Evolutionary conservation across 768 basidiomycete genomes (phyloP), one percentile per base, ranked within the genome.

Genomic region (Lyophyllum semitale): DNA sequence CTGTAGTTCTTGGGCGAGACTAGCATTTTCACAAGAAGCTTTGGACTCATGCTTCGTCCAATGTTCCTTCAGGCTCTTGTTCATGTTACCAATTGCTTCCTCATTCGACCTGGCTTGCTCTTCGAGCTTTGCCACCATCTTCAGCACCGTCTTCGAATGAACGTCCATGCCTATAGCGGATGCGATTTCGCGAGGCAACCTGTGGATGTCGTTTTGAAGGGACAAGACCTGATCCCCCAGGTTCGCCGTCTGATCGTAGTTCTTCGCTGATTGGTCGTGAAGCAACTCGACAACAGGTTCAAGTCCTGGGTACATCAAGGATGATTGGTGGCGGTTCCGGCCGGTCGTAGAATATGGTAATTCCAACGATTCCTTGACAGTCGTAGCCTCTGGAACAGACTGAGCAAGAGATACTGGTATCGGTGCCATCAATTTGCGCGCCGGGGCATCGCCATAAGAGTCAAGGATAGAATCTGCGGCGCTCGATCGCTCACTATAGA

Each of bases 401-500:
- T 32, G 33, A 32, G 22, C 35, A 9, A 40, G 15, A 25, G 20
- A 29, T 9, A 3, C 8, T 27, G 17, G 17, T 27, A 30, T 20
- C 11, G 44, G 9, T 7, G 55, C 42, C 13, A 33, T 29, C 11
- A 29, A 23, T 17, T 38, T 40, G 27, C n/a, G 17, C 30, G 25
- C 2, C 12, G 23, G 29, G 15, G 15, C 26, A 20, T 55, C 56
- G 30, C 51, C 51, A 47, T 72, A 68, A 32, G 69, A 65, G 33
- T 66, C 65, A 22, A 70, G 44, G 20, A 70, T 70, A 35, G 66
- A 66, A 44, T 66, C 55, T 11, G 57, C 56, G 33, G 26, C 35
- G 40, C 54, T 60, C 18, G 65, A 66, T 43, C 40, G 57, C 11
- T 20, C 35, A 30, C 62, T 64, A 23, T 32, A n/a, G 17, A 38